Evolutionary conservation across 768 basidiomycete genomes (phyloP).

Genomic region (Mycena metata): DNA sequence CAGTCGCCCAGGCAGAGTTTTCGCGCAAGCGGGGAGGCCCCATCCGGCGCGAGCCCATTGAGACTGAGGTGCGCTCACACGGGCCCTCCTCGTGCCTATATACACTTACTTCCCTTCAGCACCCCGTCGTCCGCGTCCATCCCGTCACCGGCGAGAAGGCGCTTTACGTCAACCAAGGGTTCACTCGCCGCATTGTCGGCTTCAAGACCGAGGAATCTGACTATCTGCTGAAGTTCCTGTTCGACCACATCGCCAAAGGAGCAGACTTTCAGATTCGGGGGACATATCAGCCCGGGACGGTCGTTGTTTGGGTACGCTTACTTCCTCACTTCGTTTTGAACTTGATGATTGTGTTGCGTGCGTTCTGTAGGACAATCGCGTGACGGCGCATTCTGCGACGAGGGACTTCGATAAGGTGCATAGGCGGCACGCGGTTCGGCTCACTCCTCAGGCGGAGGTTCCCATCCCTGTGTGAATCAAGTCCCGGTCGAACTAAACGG

Average conservation of each 20-base stretch:
- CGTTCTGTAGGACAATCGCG: too few relatives aligned
- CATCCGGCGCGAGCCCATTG: conserved; percentile 64
- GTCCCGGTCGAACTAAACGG: too few relatives aligned
- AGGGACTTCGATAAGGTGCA: too few relatives aligned
- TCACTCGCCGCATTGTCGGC: conserved; percentile 68
- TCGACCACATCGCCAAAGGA: conserved; percentile 65
- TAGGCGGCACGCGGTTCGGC: too few relatives aligned
- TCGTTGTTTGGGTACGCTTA: conserved; percentile 70
- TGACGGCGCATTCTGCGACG: too few relatives aligned
- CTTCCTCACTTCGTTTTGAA: too few relatives aligned
- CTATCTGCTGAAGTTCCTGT: conserved; percentile 67
- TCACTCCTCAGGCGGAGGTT: too few relatives aligned
- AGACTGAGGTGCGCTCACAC: conserved; percentile 53
- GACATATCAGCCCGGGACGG: conserved; percentile 64
- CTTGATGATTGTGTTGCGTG: too few relatives aligned
- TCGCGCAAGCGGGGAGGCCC: conserved; percentile 59
- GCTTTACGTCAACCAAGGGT: conserved; percentile 69
- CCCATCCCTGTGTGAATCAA: too few relatives aligned
- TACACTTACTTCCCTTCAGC: conserved; percentile 53
- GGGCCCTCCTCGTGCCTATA: conserved; percentile 1
- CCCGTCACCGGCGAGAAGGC: conserved; percentile 76
- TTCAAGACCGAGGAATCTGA: conserved; percentile 69
- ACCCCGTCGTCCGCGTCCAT: conserved; percentile 69
- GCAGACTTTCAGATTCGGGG: conserved; percentile 65
- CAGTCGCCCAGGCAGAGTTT: conserved; percentile 63